phyloP scores from a whole-genome alignment of 2,329 filamentous ascomycete species.

The Ophiocordyceps sinensis region DNA sequence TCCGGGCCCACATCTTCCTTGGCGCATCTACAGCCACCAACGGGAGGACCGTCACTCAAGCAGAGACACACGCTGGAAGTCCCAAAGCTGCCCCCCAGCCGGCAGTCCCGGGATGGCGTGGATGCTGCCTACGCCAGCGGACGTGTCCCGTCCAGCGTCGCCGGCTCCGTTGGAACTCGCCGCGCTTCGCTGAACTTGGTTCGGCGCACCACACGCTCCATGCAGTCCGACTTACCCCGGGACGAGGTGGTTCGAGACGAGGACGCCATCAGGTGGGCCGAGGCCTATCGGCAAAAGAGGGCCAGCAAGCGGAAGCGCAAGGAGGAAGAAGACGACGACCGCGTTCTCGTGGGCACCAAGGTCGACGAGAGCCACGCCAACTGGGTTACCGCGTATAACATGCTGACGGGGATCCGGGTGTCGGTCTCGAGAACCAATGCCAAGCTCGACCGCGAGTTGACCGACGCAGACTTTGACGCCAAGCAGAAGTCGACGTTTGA shows the following conservation, averaged over 20 bases:
- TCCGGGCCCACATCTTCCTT: constrained; percentile 29
- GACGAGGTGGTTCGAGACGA: constrained; percentile 81
- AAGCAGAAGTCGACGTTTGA: constrained; percentile 99
- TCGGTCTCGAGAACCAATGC: constrained; percentile 93
- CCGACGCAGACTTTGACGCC: constrained; percentile 80
- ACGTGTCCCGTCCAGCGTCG: constrained; percentile 58
- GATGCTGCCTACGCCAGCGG: constrained; percentile 58
- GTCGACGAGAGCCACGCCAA: constrained; percentile 96
- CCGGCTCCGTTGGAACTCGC: constrained; percentile 43
- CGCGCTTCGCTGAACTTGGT: constrained; percentile 73
- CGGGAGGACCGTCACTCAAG: constrained; percentile 41
- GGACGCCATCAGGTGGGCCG: constrained; percentile 81
- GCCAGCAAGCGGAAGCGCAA: constrained; percentile 72
- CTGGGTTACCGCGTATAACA: constrained; percentile 97
- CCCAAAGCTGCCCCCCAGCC: constrained; percentile 50
- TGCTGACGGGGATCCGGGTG: constrained; percentile 97
- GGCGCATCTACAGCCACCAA: constrained; percentile 32
- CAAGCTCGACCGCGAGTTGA: constrained; percentile 83
- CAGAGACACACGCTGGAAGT: constrained; percentile 85
- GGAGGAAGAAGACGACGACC: constrained; percentile 83
- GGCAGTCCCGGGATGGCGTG: constrained; percentile 58
- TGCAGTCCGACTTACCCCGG: constrained; percentile 69
- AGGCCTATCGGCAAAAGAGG: constrained; percentile 81
- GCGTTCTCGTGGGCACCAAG: constrained; percentile 90
- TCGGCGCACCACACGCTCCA: constrained; percentile 67